Percentiles rank a stretch among this genome's conserved stretches.
phyloP scores from a whole-genome alignment of 257 asterid species.

The Salvia rosmarinus region DNA sequence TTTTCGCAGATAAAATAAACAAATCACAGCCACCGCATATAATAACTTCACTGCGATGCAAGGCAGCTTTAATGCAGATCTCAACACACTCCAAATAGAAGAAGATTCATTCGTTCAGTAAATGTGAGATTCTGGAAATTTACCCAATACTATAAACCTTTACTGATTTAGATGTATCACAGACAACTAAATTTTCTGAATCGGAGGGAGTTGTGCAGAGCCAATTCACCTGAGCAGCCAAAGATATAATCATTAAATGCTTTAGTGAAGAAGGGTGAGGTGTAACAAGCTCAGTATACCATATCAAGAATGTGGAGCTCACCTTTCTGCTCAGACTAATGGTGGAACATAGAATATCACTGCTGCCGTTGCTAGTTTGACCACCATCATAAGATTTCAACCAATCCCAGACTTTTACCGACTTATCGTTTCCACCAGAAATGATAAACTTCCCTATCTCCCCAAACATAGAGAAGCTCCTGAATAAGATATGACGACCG shows the following conservation, averaged over 20 bases:
- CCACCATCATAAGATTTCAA: slow-evolving; percentile 45
- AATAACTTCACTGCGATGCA: too few relatives aligned
- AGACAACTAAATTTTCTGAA: slow-evolving; percentile 80
- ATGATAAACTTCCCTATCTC: slow-evolving; percentile 81
- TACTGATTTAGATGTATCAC: slow-evolving; percentile 85
- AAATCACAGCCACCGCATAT: background rate
- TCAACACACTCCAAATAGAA: too few relatives aligned
- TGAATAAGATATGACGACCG: slow-evolving; percentile 34
- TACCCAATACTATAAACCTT: slow-evolving; percentile 69
- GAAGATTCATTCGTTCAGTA: too few relatives aligned
- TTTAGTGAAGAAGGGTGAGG: background rate
- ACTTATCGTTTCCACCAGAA: slow-evolving; percentile 91
- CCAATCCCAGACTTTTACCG: slow-evolving; percentile 92
- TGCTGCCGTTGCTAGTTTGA: slow-evolving; percentile 35
- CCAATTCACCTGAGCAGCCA: slow-evolving; percentile 75
- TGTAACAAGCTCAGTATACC: background rate
- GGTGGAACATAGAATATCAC: slow-evolving; percentile 44
- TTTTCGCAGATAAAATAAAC: too few relatives aligned
- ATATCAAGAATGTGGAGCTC: slow-evolving; percentile 27
- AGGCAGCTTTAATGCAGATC: too few relatives aligned
- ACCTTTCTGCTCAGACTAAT: slow-evolving; percentile 70
- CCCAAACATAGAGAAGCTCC: slow-evolving; percentile 84
- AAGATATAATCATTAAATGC: slow-evolving; percentile 22
- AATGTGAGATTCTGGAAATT: slow-evolving; percentile 16
- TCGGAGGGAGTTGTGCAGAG: slow-evolving; percentile 83